Evolutionary conservation across 2,329 filamentous ascomycete genomes (phyloP), one percentile per base, ranked within the genome.

Genomic region (Hirsutella rhossiliensis): DNA sequence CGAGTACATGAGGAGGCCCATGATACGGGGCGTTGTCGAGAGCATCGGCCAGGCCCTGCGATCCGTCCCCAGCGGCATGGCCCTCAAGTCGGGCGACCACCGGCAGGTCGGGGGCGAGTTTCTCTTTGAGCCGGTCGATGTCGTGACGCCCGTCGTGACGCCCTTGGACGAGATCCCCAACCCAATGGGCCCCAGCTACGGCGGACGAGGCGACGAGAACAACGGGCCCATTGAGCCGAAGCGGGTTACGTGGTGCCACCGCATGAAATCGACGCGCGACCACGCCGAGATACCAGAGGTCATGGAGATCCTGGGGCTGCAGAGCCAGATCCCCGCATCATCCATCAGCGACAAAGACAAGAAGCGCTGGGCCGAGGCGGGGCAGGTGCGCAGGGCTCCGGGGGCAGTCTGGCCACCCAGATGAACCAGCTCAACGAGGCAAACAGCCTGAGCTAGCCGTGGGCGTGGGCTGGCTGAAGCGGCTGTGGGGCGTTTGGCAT

Each of bases 191-290:
- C 23, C 23, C 23, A 5, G 23, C 23, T 27, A 27, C 23, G 23
- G 23, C 23, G 23, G 23, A 3, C 23, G 38, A 13, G 48, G 42
- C 4, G 44, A 46, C 17, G 54, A 53, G 7, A 59, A 56, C 20
- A 57, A 57, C 42, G 51, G 51, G 9, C 49, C 50, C 19, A 54
- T 59, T 3, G 68, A 76, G 54, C 68, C 75, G 54, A 83, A 84
- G 63, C 67, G 66, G 44, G 73, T 86, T 27, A 80, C 76, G 1
- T 94, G 87, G 86, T 88, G 82, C 54, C 84, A 90, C 63, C 72
- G 85, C 27, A 94, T 94, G 86, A 71, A 71, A 56, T 84, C 77
- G 45, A 90, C 85, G 12, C 67, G 86, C 41, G 86, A 89, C 52
- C 87, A 94, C 57, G 75, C 76, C 1, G 84, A 88, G 66, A 68